Evolutionary conservation across 2,329 filamentous ascomycete species (phyloP).

Genomic region (Exophiala phaeomuriformis): DNA sequence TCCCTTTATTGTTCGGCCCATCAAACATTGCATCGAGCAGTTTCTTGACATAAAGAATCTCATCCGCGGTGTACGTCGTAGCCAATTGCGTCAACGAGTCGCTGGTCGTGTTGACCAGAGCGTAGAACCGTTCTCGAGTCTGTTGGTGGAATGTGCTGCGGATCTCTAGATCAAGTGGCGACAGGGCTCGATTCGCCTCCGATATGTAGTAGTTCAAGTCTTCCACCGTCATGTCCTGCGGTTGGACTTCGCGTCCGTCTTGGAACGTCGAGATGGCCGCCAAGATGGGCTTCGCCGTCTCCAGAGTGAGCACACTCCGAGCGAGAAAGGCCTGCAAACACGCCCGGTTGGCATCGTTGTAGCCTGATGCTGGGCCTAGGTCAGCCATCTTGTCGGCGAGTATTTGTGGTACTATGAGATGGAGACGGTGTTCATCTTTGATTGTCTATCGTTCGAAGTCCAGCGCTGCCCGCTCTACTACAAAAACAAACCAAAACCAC

Average conservation of each 20-base stretch:
- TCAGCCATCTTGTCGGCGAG: slow-evolving; percentile 6
- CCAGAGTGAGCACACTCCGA: slow-evolving; percentile 66
- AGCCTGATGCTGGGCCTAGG: slow-evolving; percentile 28
- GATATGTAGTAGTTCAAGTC: slow-evolving; percentile 63
- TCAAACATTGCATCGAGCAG: slow-evolving; percentile 89
- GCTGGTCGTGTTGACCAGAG: slow-evolving; percentile 78
- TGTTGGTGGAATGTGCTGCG: slow-evolving; percentile 63
- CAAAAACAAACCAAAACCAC: too few relatives aligned
- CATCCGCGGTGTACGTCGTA: slow-evolving; percentile 70
- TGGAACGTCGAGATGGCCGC: slow-evolving; percentile 65
- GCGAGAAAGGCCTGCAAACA: slow-evolving; percentile 86
- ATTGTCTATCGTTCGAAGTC: background rate
- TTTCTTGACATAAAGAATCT: slow-evolving; percentile 83
- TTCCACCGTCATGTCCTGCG: slow-evolving; percentile 59
- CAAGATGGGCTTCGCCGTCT: slow-evolving; percentile 65
- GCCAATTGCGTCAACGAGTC: slow-evolving; percentile 82
- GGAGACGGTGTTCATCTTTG: background rate
- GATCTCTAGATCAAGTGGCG: slow-evolving; percentile 81
- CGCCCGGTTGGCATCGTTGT: slow-evolving; percentile 67
- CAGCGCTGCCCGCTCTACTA: too few relatives aligned
- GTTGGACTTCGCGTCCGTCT: slow-evolving; percentile 42
- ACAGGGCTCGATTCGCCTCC: slow-evolving; percentile 63
- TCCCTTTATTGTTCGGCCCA: slow-evolving; percentile 63
- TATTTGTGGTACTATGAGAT: background rate
- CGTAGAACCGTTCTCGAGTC: slow-evolving; percentile 62